Conservation (phyloP, 192 early-diverging fungal species). For the Coemansia sp. region DNA sequence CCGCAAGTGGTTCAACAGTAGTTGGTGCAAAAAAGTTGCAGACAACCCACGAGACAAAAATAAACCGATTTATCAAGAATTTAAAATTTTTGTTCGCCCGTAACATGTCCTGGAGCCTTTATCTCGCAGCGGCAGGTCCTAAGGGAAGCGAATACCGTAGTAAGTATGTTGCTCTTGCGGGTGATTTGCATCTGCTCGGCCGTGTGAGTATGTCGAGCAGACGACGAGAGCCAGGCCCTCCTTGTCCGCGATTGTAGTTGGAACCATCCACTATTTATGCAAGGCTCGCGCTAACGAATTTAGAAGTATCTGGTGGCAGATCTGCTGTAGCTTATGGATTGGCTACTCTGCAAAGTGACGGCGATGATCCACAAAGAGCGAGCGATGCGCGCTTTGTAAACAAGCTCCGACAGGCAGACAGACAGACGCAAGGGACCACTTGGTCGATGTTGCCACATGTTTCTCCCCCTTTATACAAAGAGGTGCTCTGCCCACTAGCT, state of each 20-base stretch:
- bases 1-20: no score
- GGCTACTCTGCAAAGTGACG: not conserved
- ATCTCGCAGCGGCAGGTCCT: slow-evolving; percentile 27
- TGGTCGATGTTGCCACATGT: not conserved
- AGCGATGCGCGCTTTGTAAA: not conserved
- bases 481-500: not conserved
- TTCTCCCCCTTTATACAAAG: not conserved
- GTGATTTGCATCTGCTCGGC: not conserved
- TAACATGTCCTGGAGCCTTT: slow-evolving; percentile 33
- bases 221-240: not conserved
- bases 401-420: not conserved
- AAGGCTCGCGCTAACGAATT: no score
- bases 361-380: not conserved
- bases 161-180: slow-evolving; percentile 3
- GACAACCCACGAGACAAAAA: not conserved
- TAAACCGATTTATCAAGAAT: no score
- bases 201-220: not conserved
- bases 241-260: not conserved
- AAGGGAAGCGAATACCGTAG: slow-evolving; percentile 11
- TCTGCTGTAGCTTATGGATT: not conserved
- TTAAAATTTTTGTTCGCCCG: slow-evolving; percentile 41
- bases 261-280: no score
- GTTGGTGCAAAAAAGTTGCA: slow-evolving; percentile 4
- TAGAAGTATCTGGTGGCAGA: no score
- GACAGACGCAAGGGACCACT: not conserved